These are phyloP conservation scores for Yamadazyma epiphylla DNA, from an alignment of 1,139 yeast species.

Conservation along the genomic window DNA sequence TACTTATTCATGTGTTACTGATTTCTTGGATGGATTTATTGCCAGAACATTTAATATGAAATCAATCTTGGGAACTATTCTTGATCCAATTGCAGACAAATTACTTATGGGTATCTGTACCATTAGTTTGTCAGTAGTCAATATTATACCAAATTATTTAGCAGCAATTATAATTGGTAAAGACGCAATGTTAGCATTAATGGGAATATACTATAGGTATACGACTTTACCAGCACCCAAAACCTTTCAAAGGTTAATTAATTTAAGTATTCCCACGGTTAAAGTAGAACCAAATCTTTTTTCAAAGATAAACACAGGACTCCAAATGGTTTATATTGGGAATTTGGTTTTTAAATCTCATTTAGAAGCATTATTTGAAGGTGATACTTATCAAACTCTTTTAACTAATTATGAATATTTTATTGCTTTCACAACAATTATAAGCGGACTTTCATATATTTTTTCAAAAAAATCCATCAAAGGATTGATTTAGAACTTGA, in stretches of 20 bases:
- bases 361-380: conserved; percentile 26
- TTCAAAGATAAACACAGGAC: conserved; percentile 83
- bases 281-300: conserved; percentile 87
- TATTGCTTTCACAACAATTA: conserved; percentile 73
- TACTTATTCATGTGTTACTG: conserved; percentile 84
- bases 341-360: conserved; percentile 68
- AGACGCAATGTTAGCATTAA: conserved; percentile 71
- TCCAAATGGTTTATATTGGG: conserved; percentile 90
- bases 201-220: conserved; percentile 73
- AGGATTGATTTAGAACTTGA: conserved; percentile 1
- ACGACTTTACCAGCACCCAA: conserved; percentile 73
- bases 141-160: conserved; percentile 63
- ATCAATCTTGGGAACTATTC: conserved; percentile 82
- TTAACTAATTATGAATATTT: conserved; percentile 15
- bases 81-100: conserved; percentile 97
- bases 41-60: conserved; percentile 78
- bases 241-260: conserved; percentile 61
- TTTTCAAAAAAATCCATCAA: conserved; percentile 56
- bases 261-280: conserved; percentile 77
- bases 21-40: conserved; percentile 84
- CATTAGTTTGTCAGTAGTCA: conserved; percentile 64
- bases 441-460: conserved; percentile 76
- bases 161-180: conserved; percentile 81
- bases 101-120: conserved; percentile 85
- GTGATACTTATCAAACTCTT: conserved; percentile 11